Base-by-base conservation (phyloP, 352 stramenopile genomes). In the Peronospora destructor region DNA sequence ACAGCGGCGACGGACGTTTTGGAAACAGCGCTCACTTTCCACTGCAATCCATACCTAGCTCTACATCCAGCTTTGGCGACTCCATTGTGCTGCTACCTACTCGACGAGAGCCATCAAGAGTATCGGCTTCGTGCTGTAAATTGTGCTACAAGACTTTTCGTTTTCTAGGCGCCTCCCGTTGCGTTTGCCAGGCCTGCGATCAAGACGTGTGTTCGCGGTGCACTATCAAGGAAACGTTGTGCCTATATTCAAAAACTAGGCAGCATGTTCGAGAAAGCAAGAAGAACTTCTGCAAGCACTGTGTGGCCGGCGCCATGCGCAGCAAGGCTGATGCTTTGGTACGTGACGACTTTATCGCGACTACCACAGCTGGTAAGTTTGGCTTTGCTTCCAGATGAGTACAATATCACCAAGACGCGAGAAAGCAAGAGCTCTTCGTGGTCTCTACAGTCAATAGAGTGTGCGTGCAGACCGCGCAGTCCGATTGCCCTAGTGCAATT, bases 111-210 rank as follows among this genome's bases (percentile, higher is more conserved):
- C 46, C 49, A 40, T 40, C 57, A 16, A 53, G 56, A 39, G 25
- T 61, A 23, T 38, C 38, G 25, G 58, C 63, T 39, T 46, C 49
- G 4, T 38, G 59, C 0, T 68, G 63, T 30, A 68, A 68, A 12
- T 47, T 71, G 23, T 71, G 63, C 21, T 64, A 54, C n/a, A 71
- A 71, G 43, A 56, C 14, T 14, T 71, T 71, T 33, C 49, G 59
- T 11, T 68, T 71, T 37, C 46, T 71, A 9, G 59, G 58, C 7
- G 59, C 59, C 5, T 60, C 57, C 49, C 54, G 63, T 34, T 52
- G 54, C 1, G 12, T 56, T 14, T 71, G 63, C 21, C 47, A 66
- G 32, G 63, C 53, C 4, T 71, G 63, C 17, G 56, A 66, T 39
- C 56, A 64, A 38, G 52, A 58, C 14, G 43, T 73, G 21, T 73